Conservation (phyloP, 345 rosid genomes). For the Eucalyptus cloeziana region DNA sequence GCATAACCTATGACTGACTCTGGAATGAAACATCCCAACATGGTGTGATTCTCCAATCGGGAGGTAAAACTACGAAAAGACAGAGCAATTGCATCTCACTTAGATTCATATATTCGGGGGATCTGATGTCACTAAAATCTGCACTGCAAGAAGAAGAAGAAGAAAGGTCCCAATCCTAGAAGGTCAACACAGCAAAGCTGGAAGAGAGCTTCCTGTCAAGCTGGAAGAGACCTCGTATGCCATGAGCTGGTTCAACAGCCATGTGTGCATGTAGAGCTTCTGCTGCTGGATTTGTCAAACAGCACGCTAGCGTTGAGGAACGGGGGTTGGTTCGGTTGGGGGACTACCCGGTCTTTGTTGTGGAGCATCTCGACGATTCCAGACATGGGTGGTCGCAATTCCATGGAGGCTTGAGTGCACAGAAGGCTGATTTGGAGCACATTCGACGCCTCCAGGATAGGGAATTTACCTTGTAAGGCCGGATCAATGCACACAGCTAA, state of each 20-base stretch:
- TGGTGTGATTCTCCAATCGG: neutral
- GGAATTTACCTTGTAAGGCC: conserved; percentile 7
- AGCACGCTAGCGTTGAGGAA: conserved; percentile 60
- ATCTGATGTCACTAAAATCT: neutral
- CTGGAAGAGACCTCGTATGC: neutral
- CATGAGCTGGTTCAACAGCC: neutral
- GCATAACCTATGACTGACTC: neutral
- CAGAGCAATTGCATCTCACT: neutral
- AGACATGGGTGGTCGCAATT: conserved; percentile 51
- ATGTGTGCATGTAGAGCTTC: neutral
- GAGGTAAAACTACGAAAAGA: neutral
- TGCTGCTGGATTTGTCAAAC: conserved; percentile 4
- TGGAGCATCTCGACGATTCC: conserved; percentile 42
- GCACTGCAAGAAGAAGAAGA: neutral
- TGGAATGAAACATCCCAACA: neutral
- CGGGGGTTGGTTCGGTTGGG: conserved; percentile 63
- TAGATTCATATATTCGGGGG: neutral
- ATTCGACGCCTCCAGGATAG: conserved; percentile 25
- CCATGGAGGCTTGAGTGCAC: conserved; percentile 61
- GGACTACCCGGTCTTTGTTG: conserved; percentile 10
- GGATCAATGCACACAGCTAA: conserved; percentile 21
- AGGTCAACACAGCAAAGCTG: too few relatives aligned
- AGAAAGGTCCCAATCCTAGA: too few relatives aligned
- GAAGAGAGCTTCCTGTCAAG: neutral
- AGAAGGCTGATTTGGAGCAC: conserved; percentile 59